phyloP scores from a whole-genome alignment of 805 yeast species.

The Debaryomyces tyrocola region DNA sequence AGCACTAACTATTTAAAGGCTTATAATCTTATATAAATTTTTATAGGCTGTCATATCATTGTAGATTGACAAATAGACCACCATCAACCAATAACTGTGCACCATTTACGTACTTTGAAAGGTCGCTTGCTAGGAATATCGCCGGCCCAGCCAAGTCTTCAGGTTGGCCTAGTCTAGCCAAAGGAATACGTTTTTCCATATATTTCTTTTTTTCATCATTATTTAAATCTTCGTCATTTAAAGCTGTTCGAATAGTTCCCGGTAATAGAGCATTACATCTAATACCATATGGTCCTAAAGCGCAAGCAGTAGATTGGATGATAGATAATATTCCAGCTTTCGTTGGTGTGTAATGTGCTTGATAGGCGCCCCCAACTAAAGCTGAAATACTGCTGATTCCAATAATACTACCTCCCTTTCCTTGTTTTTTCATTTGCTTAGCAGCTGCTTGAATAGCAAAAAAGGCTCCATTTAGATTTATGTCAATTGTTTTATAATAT shows the following conservation, averaged over 20 bases:
- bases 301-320: conserved; percentile 45
- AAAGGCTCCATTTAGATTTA: conserved; percentile 46
- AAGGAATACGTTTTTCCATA: conserved; percentile 42
- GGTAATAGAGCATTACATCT: conserved; percentile 48
- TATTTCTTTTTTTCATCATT: conserved; percentile 32
- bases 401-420: conserved; percentile 48
- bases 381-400: conserved; percentile 45
- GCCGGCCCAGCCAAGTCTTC: conserved; percentile 44
- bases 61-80: conserved; percentile 46
- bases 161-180: conserved; percentile 38
- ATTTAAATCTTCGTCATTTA: conserved; percentile 43
- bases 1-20: conserved; percentile 16
- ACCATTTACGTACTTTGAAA: conserved; percentile 38
- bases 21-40: conserved; percentile 13
- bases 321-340: conserved; percentile 46
- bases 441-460: conserved; percentile 50
- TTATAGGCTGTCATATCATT: conserved; percentile 2
- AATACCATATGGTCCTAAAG: conserved; percentile 43
- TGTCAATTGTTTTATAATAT: conserved; percentile 32
- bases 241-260: conserved; percentile 42
- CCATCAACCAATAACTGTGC: conserved; percentile 47
- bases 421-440: conserved; percentile 43
- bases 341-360: conserved; percentile 49
- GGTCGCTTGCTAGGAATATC: conserved; percentile 38
- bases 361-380: conserved; percentile 46